A percentile compares a stretch with the other conserved stretches of the same genome.
These are phyloP conservation scores for Globisporangium nagaii DNA, from an alignment of 352 stramenopile genomes.

Conservation along the genomic window DNA sequence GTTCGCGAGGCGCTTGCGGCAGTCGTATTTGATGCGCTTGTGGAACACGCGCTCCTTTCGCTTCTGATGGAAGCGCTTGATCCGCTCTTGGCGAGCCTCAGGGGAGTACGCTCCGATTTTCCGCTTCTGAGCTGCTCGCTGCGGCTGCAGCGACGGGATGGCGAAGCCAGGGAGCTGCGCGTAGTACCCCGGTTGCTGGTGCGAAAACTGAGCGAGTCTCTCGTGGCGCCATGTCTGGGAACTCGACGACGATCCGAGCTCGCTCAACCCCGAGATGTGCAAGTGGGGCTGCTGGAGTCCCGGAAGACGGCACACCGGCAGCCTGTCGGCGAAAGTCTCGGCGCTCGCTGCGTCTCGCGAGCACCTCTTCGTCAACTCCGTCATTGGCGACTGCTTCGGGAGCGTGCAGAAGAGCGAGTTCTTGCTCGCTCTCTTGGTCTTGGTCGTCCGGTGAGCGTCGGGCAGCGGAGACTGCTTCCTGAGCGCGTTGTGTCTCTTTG, in stretches of 20 bases:
- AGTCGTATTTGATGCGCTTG: slow-evolving; percentile 73
- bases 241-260: not conserved
- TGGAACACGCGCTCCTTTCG: slow-evolving; percentile 63
- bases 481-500: not conserved
- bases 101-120: slow-evolving; percentile 67
- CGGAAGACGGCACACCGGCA: not conserved
- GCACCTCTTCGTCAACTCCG: slow-evolving; percentile 8
- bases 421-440: slow-evolving; percentile 1
- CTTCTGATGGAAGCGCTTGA: slow-evolving; percentile 70
- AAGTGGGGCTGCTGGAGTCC: slow-evolving; percentile 1
- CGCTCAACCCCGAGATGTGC: not conserved
- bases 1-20: slow-evolving; percentile 62
- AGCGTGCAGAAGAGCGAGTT: not conserved
- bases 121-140: slow-evolving; percentile 4
- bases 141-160: not conserved
- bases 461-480: slow-evolving; percentile 12
- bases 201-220: not conserved
- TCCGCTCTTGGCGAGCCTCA: slow-evolving; percentile 37
- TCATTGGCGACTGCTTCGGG: slow-evolving; percentile 7
- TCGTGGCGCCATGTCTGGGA: not conserved
- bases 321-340: not conserved
- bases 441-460: slow-evolving; percentile 4
- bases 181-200: not conserved
- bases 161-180: not conserved
- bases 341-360: not conserved